Percentiles rank a stretch among this genome's conserved stretches.
Conservation (phyloP, 495 filamentous ascomycete genomes). For the Lasiosphaeria miniovina region DNA sequence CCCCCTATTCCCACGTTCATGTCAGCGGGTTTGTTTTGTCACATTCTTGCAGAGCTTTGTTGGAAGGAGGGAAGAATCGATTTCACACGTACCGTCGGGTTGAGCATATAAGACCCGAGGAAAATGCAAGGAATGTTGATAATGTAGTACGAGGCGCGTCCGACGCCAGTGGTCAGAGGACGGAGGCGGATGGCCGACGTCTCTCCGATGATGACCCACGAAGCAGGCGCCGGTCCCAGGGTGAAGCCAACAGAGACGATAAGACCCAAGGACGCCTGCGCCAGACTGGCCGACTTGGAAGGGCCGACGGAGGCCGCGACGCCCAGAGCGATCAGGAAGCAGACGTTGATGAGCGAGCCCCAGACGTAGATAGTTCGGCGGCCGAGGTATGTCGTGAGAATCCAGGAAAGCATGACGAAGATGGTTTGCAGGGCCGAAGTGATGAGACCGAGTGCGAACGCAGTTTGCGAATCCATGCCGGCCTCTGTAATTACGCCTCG, state of each 20-base stretch:
- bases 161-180: constrained; percentile 55
- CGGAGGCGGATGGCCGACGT: constrained; percentile 56
- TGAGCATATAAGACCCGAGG: constrained; percentile 50
- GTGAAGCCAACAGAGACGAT: constrained; percentile 56
- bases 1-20: constrained; percentile 27
- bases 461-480: constrained; percentile 34
- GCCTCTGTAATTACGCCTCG: constrained; percentile 20
- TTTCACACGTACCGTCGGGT: constrained; percentile 29
- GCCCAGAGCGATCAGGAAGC: constrained; percentile 42
- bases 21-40: constrained; percentile 21
- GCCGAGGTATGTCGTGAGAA: constrained; percentile 44
- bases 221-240: constrained; percentile 51
- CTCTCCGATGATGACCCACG: constrained; percentile 58
- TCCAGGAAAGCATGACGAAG: constrained; percentile 54
- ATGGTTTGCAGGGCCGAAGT: constrained; percentile 49
- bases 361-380: constrained; percentile 48
- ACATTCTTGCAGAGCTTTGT: constrained; percentile 4
- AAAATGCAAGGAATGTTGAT: constrained; percentile 55
- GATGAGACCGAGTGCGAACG: constrained; percentile 48
- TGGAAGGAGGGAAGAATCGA: constrained; percentile 1
- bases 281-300: constrained; percentile 35
- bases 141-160: constrained; percentile 51
- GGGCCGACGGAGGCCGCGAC: constrained; percentile 42
- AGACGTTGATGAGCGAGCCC: constrained; percentile 40
- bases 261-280: constrained; percentile 53